Base-by-base conservation (phyloP, 306 rosid species). In the Senna siamea region DNA sequence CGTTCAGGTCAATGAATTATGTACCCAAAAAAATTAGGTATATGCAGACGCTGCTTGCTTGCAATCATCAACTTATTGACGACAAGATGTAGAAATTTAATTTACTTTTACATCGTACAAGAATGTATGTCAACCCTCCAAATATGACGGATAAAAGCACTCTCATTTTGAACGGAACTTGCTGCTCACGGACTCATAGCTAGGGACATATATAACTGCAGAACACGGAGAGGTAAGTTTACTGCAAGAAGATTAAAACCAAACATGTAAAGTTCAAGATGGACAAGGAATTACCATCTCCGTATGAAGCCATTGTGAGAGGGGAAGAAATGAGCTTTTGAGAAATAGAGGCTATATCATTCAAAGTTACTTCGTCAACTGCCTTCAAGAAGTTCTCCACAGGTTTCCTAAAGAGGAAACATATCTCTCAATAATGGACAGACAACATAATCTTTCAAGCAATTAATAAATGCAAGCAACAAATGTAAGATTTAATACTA, bases 231-330 rank as follows among this genome's bases (percentile, higher is more conserved):
- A 54, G 11, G 37, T 20, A 69, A 70, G 30, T 73, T 28, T 51
- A 67, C 28, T 46, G 30, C 46, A 37, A 48, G 37, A 28, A 38
- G 34, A 47, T 14, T 14, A 0, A 63, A 74, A 26, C 14, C n/a
- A 64, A 64, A 32, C 44, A 12, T n/a, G 34, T 22, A 48, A 28
- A n/a, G 47, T 60, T 82, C 44, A 47, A 1, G 4, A 5, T 15
- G n/a, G 47, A 66, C 2, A 20, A 44, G 15, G 65, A 47, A 38
- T 50, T 89, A 92, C 97, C 97, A 37, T 94, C 97, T 80, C 99
- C 99, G 62, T 88, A 86, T 70, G 97, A 88, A 38, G 97, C 94
- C 96, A 94, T 77, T 64, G 99, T 84, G 74, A 92, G 93, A 59
- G 97, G 97, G 69, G 97, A 88, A 63, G 99, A 85, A 55, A 92